A percentile compares a stretch with the other conserved stretches of the same genome.
Evolutionary conservation across 495 filamentous ascomycete genomes (phyloP).

Genomic region (Parathielavia appendiculata): DNA sequence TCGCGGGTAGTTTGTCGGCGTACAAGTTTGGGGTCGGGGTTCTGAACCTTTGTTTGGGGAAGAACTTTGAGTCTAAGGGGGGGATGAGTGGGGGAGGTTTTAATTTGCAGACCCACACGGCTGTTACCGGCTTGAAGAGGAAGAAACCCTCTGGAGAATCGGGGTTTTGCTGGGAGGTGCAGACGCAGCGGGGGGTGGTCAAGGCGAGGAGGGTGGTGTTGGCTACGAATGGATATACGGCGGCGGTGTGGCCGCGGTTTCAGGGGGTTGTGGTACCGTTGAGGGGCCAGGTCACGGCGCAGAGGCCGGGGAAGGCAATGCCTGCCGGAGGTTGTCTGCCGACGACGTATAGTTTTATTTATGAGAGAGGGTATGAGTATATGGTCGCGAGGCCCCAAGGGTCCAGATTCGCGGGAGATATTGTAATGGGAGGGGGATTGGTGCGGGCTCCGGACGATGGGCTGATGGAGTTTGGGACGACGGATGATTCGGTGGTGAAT

Average conservation of each 20-base stretch:
- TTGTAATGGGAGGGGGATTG: constrained; percentile 67
- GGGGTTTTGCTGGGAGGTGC: constrained; percentile 36
- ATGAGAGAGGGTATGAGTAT: constrained; percentile 57
- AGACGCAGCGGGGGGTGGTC: constrained; percentile 54
- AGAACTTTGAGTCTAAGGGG: too few species aligned
- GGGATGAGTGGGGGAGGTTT: constrained; percentile 27
- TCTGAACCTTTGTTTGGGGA: constrained; percentile 47
- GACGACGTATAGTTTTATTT: constrained; percentile 59
- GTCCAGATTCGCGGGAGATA: constrained; percentile 47
- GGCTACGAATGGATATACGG: constrained; percentile 71
- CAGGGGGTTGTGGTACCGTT: constrained; percentile 60
- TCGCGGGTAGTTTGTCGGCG: constrained; percentile 58
- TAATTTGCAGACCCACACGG: constrained; percentile 59
- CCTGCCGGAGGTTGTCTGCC: constrained; percentile 38
- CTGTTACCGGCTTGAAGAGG: constrained; percentile 23
- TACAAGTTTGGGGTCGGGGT: constrained; percentile 62
- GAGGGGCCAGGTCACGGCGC: constrained; percentile 62
- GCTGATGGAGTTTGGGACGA: constrained; percentile 47
- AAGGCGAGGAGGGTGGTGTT: constrained; percentile 52
- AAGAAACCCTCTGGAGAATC: neutral
- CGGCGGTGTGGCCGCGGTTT: constrained; percentile 51
- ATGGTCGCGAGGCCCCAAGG: constrained; percentile 56
- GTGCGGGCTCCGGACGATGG: constrained; percentile 43
- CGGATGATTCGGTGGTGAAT: constrained; percentile 56
- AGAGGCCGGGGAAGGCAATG: constrained; percentile 47